These are phyloP conservation scores for Condylostoma magnum DNA, from an alignment of 169 alveolate species.

Conservation along the genomic window DNA sequence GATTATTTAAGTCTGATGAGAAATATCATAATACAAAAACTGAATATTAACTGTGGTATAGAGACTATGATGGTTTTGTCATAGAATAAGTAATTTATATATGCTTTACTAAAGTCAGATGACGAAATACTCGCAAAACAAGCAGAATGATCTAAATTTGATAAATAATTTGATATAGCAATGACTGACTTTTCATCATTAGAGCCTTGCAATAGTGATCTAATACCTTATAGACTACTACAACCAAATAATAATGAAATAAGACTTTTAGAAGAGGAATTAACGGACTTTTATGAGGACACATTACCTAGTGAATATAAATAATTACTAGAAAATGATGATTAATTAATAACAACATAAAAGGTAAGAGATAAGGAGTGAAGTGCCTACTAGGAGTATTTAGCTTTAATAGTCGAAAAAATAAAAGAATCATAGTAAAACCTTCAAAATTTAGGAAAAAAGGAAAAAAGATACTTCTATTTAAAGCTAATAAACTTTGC, in stretches of 20 bases:
- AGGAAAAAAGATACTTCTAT: not conserved
- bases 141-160: slow-evolving; percentile 17
- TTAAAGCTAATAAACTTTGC: not conserved
- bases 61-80: not conserved
- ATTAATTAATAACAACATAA: no score
- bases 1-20: slow-evolving; percentile 12
- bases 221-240: not conserved
- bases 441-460: not conserved
- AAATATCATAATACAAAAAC: slow-evolving; percentile 7
- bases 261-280: not conserved
- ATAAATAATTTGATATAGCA: slow-evolving; percentile 1
- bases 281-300: not conserved
- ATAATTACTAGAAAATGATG: no score
- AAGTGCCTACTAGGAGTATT: not conserved
- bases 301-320: not conserved
- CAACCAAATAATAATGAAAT: not conserved
- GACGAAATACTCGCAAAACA: slow-evolving; percentile 5
- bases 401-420: not conserved
- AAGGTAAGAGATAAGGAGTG: not conserved
- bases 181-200: slow-evolving; percentile 10
- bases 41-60: not conserved
- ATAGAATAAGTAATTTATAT: not conserved
- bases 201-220: slow-evolving; percentile 5
- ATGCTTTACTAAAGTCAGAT: not conserved
- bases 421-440: not conserved